Conservation (phyloP, 257 asterid genomes). For the Oldenlandia corymbosa region DNA sequence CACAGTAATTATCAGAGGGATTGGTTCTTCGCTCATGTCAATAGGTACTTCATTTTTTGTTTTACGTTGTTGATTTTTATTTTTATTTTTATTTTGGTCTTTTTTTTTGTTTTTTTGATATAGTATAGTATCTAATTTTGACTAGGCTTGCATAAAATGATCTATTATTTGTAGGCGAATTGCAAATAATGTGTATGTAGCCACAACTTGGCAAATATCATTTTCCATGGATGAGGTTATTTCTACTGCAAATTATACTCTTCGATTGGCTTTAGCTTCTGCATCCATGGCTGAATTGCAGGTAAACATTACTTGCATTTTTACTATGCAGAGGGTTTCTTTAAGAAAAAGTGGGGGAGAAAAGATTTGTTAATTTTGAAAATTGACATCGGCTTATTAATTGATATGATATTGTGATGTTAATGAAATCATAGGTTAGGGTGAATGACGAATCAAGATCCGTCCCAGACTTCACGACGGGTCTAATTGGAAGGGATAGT, state of each 20-base stretch:
- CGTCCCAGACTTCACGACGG: constrained; percentile 36
- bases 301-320: no score
- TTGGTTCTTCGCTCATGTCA: constrained; percentile 43
- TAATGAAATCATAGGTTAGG: no score
- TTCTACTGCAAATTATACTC: constrained; percentile 32
- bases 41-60: neutral
- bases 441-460: constrained; percentile 26
- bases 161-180: constrained; percentile 29
- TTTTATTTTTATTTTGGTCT: neutral
- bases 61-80: neutral
- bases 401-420: no score
- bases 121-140: no score
- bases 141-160: neutral
- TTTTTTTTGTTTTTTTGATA: no score
- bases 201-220: constrained; percentile 60
- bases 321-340: no score
- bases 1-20: constrained; percentile 23
- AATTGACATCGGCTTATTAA: no score
- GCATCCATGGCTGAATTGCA: constrained; percentile 45
- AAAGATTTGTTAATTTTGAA: no score
- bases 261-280: constrained; percentile 69
- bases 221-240: constrained; percentile 34
- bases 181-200: constrained; percentile 7
- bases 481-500: constrained; percentile 54
- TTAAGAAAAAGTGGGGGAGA: no score